phyloP scores from a whole-genome alignment of 208 protist genomes.

The Trypanosoma grayi region DNA sequence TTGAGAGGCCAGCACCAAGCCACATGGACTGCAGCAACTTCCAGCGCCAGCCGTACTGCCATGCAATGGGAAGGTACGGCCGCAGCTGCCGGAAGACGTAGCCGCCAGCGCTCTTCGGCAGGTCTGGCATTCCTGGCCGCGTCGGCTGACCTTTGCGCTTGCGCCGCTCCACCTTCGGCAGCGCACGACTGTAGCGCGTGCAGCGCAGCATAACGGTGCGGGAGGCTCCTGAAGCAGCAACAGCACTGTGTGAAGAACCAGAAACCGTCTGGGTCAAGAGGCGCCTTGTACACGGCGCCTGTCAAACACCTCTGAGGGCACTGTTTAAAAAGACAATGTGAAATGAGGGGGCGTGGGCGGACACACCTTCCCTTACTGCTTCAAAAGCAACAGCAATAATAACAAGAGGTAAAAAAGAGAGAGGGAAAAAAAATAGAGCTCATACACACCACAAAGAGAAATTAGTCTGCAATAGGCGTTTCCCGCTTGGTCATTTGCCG shows the following conservation, averaged over 20 bases:
- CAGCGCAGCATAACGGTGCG: constrained; percentile 22
- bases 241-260: not conserved
- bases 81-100: constrained; percentile 79
- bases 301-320: too few species aligned
- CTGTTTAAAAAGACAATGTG: too few species aligned
- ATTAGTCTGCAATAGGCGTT: too few species aligned
- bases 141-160: constrained; percentile 35
- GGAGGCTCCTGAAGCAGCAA: not conserved
- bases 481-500: too few species aligned
- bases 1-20: constrained; percentile 50
- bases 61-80: constrained; percentile 63
- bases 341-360: too few species aligned
- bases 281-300: too few species aligned
- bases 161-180: constrained; percentile 65
- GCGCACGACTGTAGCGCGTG: constrained; percentile 10
- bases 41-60: constrained; percentile 89
- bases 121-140: constrained; percentile 50
- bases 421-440: too few species aligned
- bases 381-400: too few species aligned
- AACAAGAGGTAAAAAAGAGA: too few species aligned
- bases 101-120: constrained; percentile 81
- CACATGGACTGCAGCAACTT: constrained; percentile 58
- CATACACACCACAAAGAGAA: too few species aligned
- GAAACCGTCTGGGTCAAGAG: too few species aligned
- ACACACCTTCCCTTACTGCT: too few species aligned